Base-by-base conservation (phyloP, 805 yeast genomes). In the Yamadazyma kitorensis region DNA sequence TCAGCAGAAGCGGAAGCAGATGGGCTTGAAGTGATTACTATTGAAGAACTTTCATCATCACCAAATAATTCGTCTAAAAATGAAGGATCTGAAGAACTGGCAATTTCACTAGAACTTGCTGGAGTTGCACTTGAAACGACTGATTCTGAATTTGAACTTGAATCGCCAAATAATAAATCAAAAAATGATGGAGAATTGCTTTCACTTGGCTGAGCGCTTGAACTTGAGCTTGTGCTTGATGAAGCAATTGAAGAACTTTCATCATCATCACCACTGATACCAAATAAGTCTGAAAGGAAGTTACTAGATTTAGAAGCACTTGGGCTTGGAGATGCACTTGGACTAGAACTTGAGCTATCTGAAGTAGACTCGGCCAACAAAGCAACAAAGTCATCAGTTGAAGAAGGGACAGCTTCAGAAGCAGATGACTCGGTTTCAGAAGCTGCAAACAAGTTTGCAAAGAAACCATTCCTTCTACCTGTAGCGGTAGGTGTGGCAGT, bases 201-300 rank as follows among this genome's bases (percentile, higher is more conserved):
- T n/a, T 30, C 16, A n/a, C 21, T 25, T 17, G 26, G 14, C 5
- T 18, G 17, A 8, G 7, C 28, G 26, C 36, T 27, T 3, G 36
- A 30, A 6, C 23, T 27, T 13, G 29, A 32, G 15, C 26, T n/a
- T n/a, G n/a, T n/a, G n/a, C 6, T n/a, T 15, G 28, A 13, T 25
- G 18, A 27, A 30, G 33, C 19, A 21, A 6, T 17, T 7, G 12
- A 24, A 21, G 27, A 25, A 22, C 26, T 28, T 17, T 20, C 22
- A 12, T 19, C 34, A 16, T 25, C 35, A 13, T 25, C 28, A 12
- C 30, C 23, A 20, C 22, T 22, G 6, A 26, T 9, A 9, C 39
- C 37, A 25, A 35, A 33, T n/a, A 36, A 35, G 13, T 18, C 23
- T 12, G 32, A 22, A 12, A 37, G 19, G 27, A 37, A 37, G 27